Base-by-base conservation (phyloP, 371 early-diverging fungal species). In the Dichotomocladium elegans region DNA sequence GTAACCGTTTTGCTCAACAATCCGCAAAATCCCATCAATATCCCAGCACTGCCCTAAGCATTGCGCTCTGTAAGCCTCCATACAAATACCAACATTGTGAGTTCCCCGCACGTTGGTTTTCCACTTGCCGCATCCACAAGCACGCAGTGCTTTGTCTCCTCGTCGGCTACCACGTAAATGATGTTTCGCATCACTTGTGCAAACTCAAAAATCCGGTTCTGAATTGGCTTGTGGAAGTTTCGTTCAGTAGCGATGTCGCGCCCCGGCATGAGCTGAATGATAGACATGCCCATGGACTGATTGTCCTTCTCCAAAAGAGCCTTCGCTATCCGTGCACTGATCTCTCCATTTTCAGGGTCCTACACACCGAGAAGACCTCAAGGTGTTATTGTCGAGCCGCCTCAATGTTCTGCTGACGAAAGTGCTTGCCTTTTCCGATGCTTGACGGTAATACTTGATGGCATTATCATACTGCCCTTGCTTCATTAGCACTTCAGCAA, bases 111-210 rank as follows among this genome's bases (percentile, higher is more conserved):
- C n/a, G n/a, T n/a, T n/a, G n/a, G n/a, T n/a, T n/a, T 12, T 33
- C 29, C 30, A 43, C 35, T 67, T 70, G 71, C 80, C 37, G 91
- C 86, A 63, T 95, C 95, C 19, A 95, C 82, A 4, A 94, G 76
- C 1, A 91, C 62, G 55, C 89, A 90, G 42, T 89, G 74, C 47
- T 78, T 78, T 24, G 80, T 74, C 8, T 70, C 67, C 15, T 51
- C 61, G 63, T 92, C 89, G 12, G 75, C 91, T 5, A 94, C 66
- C 14, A 90, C 48, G 64, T 94, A 90, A 21, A 92, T 80, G 51
- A 83, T 88, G 64, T 95, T 95, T 35, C 80, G 82, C 92, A 95
- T 91, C 19, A 81, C 80, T 3, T 69, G 58, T 3, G 94, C 94
- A 61, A 85, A 89, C 43, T 85, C 86, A 59, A 81, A 88, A 17